Base-by-base conservation (phyloP, 192 early-diverging fungal species). In the Gryganskiella cystojenkinii region DNA sequence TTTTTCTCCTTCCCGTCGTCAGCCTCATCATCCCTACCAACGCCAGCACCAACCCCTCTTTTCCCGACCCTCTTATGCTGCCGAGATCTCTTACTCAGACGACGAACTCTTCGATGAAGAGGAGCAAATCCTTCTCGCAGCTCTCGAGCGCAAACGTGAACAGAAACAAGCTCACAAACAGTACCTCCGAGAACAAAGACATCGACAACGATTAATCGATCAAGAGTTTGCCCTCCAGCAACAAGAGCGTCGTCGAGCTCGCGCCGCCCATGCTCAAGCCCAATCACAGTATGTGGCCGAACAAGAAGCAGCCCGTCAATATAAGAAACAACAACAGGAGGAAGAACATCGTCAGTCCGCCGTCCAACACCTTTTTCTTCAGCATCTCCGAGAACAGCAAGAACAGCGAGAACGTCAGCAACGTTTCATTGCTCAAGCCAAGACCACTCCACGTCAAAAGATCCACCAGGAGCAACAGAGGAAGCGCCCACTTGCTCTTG, bases 241-340 rank as follows among this genome's bases (percentile, higher is more conserved):
- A 4, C 70, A 52, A 19, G 61, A 43, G 24, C 70, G 61, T 43
- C 52, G 44, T 25, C 56, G 9, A 2, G 17, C 11, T 3, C 72
- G 64, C 22, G 73, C 64, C 15, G 68, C 68, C 30, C 70, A 66
- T 35, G 70, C 62, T n/a, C 45, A 13, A 9, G 37, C 37, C 13
- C 37, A 40, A 13, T 5, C 37, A 5, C 7, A 67, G 47, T 61
- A 67, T 51, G 59, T 67, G 46, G 72, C 72, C 11, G 72, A 75
- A 14, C 72, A 75, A 33, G 53, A 75, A 20, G 72, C 64, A 1
- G 61, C 61, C 25, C 71, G 71, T 15, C 55, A 66, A 30, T 74
- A 74, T 55, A 62, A 68, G 49, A 56, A 24, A 5, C 47, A 34
- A n/a, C 58, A 75, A 35, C 57, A 63, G 22, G 51, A 54, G 40